Conservation (phyloP, 106 monocot species). For the Allium sativum region DNA sequence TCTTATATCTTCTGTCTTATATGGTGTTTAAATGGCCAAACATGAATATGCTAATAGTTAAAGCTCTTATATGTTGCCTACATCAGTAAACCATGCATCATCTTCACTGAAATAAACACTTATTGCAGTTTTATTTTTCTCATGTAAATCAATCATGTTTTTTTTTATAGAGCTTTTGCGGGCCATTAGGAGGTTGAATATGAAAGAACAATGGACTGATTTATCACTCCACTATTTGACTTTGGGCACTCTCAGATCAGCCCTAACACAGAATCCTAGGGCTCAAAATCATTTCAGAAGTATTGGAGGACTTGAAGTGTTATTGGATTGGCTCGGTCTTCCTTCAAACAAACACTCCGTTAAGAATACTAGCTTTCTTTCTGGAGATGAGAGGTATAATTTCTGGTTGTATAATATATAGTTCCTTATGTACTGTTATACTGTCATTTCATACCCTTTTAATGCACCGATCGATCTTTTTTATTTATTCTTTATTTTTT, state of each 20-base stretch:
- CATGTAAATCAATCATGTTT: background rate
- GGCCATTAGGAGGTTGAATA: conserved; percentile 70
- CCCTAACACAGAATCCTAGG: conserved; percentile 59
- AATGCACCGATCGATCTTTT: background rate
- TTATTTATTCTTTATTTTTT: background rate
- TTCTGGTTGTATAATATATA: background rate
- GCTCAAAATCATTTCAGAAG: conserved; percentile 99
- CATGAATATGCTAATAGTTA: background rate
- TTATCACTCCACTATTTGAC: conserved; percentile 72
- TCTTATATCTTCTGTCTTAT: too few species aligned
- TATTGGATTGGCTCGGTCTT: conserved; percentile 75
- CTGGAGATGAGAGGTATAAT: conserved; percentile 50
- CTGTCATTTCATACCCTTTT: background rate
- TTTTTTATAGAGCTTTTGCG: conserved; percentile 64
- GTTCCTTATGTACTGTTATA: background rate
- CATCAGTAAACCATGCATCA: background rate
- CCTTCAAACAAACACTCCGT: conserved; percentile 71
- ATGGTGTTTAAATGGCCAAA: too few species aligned
- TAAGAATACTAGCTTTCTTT: conserved; percentile 29
- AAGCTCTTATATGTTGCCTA: background rate
- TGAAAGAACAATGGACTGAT: conserved; percentile 77
- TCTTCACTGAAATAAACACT: background rate
- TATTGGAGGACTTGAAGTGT: conserved; percentile 95
- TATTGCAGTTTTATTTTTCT: background rate
- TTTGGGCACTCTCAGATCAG: conserved; percentile 53